Evolutionary conservation across 2,329 filamentous ascomycete species (phyloP), one percentile per base, ranked within the genome.

Genomic region (Chalaropsis ovoidea): DNA sequence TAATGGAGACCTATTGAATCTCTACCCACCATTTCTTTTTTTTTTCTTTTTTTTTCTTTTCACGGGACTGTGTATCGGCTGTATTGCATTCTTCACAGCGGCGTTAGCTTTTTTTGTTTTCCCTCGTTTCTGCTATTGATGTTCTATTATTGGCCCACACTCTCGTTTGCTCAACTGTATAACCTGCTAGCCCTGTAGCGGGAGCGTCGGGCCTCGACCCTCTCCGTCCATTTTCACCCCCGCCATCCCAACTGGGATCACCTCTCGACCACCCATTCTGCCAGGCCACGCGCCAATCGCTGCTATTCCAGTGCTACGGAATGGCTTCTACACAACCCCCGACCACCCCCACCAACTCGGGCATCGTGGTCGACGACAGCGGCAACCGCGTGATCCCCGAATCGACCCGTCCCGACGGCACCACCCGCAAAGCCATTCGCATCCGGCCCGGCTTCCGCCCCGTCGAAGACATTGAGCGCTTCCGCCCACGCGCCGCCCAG

Each of bases 381-480:
- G 95, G 94, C 73, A 84, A 91, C 73, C 89, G 92, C 56, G 87
- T 91, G 71, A 97, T 99, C 67, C 94, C 94, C 31, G 84, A 92
- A 54, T 97, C 93, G 0, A 79, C 85, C 54, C 88, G 95, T 65
- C 78, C 94, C 27, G 94, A 99, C 73, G 94, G 94, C 67, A 90
- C 88, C 62, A 89, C 89, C n/a, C 86, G 94, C 66, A 95, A 89
- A 73, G 93, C 96, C 72, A 97, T 97, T 73, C 90, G 90, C 72
- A 90, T 99, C 68, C 86, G 90, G 39, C 93, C 94, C 0, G 95
- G 94, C 64, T 99, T 96, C 76, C 86, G 86, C 42, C 95, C 94
- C 1, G 90, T 92, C 0, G 94, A 99, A 77, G 94, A 99, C 76
- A 87, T 97, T 69, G 91, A 96, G 73, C 81, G 96, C 58, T 99